Evolutionary conservation across 768 basidiomycete genomes (phyloP), one percentile per base, ranked within the genome.

Genomic region (Agrocybe pediades): DNA sequence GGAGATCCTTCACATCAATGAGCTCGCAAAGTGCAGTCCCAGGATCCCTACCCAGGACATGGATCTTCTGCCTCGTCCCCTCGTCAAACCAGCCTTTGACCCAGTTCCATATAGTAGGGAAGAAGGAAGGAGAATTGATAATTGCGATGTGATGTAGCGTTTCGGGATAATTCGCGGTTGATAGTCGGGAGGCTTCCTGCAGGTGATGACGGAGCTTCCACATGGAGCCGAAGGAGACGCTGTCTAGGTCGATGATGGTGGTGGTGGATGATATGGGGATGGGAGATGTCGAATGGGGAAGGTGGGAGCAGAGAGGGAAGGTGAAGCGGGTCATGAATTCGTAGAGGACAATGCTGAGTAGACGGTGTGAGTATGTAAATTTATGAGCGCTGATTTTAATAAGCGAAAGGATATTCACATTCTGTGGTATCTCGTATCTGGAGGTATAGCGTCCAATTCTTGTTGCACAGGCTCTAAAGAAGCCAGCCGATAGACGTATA

Each of bases 1-100:
- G 92, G 17, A 95, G 73, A 53, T 81, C 65, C 36, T 70, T 54
- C 2, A 62, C 59, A 45, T 79, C 57, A 15, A 82, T 66, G 39
- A 89, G 72, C 15, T 75, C 73, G 11, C 74, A 70, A 2, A 93
- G 76, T 2, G 74, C 69, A 1, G 74, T 64, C 3, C 80, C 81
- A 3, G 82, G 80, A 51, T 87, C 80, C 51, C 76, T 81, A 2
- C 85, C 84, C 8, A 93, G 73, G 27, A 95, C 77, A 62, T 87
- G 82, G 26, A 95, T 85, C 74, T 94, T 94, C 54, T 78, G 77
- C 16, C 86, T 81, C 11, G 90, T 92, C 40, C 81, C 83, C 65
- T 87, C 85, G 63, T 92, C 91, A 66, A 92, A 92, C 86, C 87
- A 90, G 23, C 78, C 81, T 83, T 89, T 90, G 65, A 93, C 77